phyloP scores from a whole-genome alignment of 768 basidiomycete genomes.

The Gymnopilus junonius region DNA sequence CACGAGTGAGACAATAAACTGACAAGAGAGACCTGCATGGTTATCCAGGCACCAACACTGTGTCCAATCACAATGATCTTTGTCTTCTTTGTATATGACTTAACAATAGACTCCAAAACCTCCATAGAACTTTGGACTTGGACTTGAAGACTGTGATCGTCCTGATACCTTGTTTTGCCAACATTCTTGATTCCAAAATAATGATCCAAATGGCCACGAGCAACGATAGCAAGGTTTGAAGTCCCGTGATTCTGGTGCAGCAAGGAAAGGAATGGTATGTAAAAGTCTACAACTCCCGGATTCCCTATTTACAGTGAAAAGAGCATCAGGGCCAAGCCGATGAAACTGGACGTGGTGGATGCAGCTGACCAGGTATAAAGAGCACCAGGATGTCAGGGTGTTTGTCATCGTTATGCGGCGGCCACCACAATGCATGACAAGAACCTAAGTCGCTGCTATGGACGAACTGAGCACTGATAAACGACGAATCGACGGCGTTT shows the following conservation, averaged over 20 bases:
- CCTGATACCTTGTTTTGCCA: constrained; percentile 19
- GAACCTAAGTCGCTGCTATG: constrained; percentile 42
- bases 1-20: neutral
- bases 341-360: neutral
- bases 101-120: constrained; percentile 49
- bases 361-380: constrained; percentile 51
- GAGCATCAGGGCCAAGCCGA: neutral
- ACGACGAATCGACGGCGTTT: constrained; percentile 6
- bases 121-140: constrained; percentile 63
- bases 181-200: constrained; percentile 43
- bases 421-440: constrained; percentile 61
- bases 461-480: constrained; percentile 39
- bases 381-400: constrained; percentile 41
- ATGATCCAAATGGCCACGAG: constrained; percentile 69
- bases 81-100: constrained; percentile 33
- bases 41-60: constrained; percentile 76
- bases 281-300: constrained; percentile 69
- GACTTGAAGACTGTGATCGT: constrained; percentile 40
- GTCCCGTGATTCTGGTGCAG: constrained; percentile 44
- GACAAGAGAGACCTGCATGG: constrained; percentile 49
- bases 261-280: constrained; percentile 62
- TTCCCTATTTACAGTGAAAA: constrained; percentile 40
- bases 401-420: constrained; percentile 23
- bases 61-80: constrained; percentile 62
- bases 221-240: constrained; percentile 53